These are phyloP conservation scores for Tetrahymena elliotti DNA, from an alignment of 73 alveolate species.

Conservation along the genomic window DNA sequence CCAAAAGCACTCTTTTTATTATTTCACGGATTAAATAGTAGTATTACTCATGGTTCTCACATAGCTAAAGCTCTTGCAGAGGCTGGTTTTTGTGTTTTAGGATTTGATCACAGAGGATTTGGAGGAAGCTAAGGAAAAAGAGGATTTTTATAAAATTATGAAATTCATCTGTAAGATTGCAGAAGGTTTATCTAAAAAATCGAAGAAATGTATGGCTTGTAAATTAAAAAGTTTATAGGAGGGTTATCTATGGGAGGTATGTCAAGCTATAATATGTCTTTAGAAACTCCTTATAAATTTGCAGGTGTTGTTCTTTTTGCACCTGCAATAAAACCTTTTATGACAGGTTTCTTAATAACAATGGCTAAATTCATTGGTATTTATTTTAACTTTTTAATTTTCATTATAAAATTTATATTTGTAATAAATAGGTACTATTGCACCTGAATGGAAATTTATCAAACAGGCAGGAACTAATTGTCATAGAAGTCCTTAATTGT, in stretches of 20 bases:
- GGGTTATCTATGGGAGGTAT: slow-evolving; percentile 45
- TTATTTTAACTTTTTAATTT: neutral
- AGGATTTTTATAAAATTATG: slow-evolving; percentile 26
- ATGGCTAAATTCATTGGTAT: slow-evolving; percentile 3
- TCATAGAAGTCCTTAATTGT: slow-evolving; percentile 16
- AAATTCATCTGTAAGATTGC: slow-evolving; percentile 20
- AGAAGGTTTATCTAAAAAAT: slow-evolving; percentile 4
- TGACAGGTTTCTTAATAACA: neutral
- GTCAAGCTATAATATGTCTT: slow-evolving; percentile 23
- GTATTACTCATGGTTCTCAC: slow-evolving; percentile 31
- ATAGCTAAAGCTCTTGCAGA: slow-evolving; percentile 18
- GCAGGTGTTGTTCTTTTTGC: slow-evolving; percentile 24
- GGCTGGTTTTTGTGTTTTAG: slow-evolving; percentile 15
- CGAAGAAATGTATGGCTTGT: neutral
- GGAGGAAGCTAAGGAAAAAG: slow-evolving; percentile 33
- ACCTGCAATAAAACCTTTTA: slow-evolving; percentile 21
- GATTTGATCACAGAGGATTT: slow-evolving; percentile 43
- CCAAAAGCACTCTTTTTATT: slow-evolving; percentile 20
- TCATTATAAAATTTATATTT: neutral
- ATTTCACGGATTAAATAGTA: slow-evolving; percentile 31
- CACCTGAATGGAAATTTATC: slow-evolving; percentile 15
- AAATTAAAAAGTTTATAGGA: slow-evolving; percentile 7
- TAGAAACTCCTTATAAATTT: slow-evolving; percentile 3
- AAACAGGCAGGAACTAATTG: slow-evolving; percentile 19
- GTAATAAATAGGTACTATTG: neutral